Conservation (phyloP, 169 alveolate genomes). For the Cryptosporidium ubiquitum region DNA sequence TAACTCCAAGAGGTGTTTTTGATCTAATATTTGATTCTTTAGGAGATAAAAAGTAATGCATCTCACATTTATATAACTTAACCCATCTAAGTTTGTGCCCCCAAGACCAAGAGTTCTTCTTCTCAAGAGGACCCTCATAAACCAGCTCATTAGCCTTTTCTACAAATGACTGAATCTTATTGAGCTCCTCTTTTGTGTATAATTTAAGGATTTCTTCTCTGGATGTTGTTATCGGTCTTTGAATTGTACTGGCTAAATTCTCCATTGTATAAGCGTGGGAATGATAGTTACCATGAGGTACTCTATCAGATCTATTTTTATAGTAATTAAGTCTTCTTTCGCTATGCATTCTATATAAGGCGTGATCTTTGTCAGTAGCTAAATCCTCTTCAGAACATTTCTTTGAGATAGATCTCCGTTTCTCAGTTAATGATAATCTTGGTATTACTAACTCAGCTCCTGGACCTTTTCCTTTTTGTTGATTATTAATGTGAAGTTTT, state of each 20-base stretch:
- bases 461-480: not conserved
- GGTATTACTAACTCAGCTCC: conserved; percentile 7
- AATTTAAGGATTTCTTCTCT: conserved; percentile 41
- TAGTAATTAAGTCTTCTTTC: not conserved
- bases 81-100: conserved; percentile 72
- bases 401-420: not conserved
- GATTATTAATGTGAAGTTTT: not conserved
- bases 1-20: conserved; percentile 56
- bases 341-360: not conserved
- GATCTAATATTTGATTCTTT: conserved; percentile 25
- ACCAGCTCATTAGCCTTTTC: conserved; percentile 31
- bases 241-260: conserved; percentile 30
- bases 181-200: conserved; percentile 64
- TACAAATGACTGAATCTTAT: conserved; percentile 27
- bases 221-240: conserved; percentile 46
- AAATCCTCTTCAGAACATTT: not conserved
- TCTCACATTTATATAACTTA: conserved; percentile 43
- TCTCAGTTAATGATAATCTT: conserved; percentile 13
- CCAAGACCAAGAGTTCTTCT: conserved; percentile 73
- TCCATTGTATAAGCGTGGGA: conserved; percentile 60
- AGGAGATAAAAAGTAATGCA: conserved; percentile 65
- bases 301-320: not conserved
- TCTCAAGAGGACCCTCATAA: conserved; percentile 70
- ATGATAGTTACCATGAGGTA: conserved; percentile 14
- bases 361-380: not conserved